A percentile compares a stretch with the other conserved stretches of the same genome.
Conservation (phyloP, 345 rosid genomes). For the Euphorbia pulcherrima region DNA sequence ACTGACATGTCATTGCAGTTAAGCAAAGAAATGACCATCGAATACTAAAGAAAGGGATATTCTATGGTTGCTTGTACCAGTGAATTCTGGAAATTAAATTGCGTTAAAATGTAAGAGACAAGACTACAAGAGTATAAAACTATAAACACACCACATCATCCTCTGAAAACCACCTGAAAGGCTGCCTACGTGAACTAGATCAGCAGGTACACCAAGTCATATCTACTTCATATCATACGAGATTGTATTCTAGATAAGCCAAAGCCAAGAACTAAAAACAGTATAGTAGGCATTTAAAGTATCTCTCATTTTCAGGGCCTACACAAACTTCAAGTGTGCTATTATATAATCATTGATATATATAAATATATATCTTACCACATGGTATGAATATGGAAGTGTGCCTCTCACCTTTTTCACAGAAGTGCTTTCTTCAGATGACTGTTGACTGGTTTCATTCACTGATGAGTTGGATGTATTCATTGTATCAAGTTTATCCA, state of each 20-base stretch:
- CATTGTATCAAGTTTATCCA: slow-evolving; percentile 56
- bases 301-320: no score
- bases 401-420: slow-evolving; percentile 47
- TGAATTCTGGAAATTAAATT: not conserved
- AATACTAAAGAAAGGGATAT: not conserved
- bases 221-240: not conserved
- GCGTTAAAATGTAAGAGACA: not conserved
- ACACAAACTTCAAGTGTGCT: not conserved
- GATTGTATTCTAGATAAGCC: not conserved
- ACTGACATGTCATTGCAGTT: no score
- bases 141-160: not conserved
- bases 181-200: not conserved
- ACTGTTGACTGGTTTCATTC: slow-evolving; percentile 33
- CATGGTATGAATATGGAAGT: no score
- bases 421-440: slow-evolving; percentile 35
- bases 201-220: not conserved
- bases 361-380: not conserved
- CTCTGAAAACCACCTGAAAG: not conserved
- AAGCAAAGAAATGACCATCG: not conserved
- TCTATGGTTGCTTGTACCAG: not conserved
- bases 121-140: no score
- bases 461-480: slow-evolving; percentile 34
- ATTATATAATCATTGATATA: not conserved
- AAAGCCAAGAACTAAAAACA: not conserved
- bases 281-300: no score